phyloP scores from a whole-genome alignment of 768 basidiomycete species.

The Pleurotus sapidus region DNA sequence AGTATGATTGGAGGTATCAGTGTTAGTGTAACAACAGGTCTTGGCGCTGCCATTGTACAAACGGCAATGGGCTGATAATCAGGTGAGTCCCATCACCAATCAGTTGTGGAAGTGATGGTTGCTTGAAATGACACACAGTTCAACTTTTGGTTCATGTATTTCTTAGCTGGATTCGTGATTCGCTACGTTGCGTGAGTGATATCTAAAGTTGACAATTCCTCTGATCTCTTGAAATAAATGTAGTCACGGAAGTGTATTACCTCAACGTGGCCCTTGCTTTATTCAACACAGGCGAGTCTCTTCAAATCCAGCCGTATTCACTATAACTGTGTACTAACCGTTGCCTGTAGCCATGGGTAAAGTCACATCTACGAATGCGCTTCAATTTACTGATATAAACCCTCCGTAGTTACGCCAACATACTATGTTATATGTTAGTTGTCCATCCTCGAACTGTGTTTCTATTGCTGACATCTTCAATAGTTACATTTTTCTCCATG shows the following conservation, averaged over 20 bases:
- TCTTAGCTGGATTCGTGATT: conserved; percentile 81
- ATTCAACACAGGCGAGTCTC: conserved; percentile 78
- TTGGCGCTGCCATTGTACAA: conserved; percentile 88
- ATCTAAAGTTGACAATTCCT: neutral
- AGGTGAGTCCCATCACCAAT: conserved; percentile 40
- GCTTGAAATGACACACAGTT: conserved; percentile 47
- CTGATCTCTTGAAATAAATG: conserved; percentile 11
- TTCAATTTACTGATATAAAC: too few relatives aligned
- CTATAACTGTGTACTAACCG: conserved; percentile 12
- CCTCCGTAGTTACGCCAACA: conserved; percentile 71
- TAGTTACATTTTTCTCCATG: conserved; percentile 84
- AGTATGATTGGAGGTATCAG: conserved; percentile 96
- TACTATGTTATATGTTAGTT: conserved; percentile 77
- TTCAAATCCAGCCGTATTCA: neutral
- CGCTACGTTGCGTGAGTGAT: conserved; percentile 68
- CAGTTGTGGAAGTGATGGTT: neutral
- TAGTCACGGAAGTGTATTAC: conserved; percentile 91
- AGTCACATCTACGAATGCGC: neutral
- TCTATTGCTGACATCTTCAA: neutral
- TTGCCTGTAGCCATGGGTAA: conserved; percentile 61
- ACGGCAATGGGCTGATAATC: conserved; percentile 73
- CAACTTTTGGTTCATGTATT: conserved; percentile 90
- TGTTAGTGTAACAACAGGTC: conserved; percentile 91
- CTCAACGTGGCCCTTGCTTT: conserved; percentile 94
- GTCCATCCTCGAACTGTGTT: neutral